Conservation (phyloP, 257 asterid genomes). For the Solanum sejunctum region DNA sequence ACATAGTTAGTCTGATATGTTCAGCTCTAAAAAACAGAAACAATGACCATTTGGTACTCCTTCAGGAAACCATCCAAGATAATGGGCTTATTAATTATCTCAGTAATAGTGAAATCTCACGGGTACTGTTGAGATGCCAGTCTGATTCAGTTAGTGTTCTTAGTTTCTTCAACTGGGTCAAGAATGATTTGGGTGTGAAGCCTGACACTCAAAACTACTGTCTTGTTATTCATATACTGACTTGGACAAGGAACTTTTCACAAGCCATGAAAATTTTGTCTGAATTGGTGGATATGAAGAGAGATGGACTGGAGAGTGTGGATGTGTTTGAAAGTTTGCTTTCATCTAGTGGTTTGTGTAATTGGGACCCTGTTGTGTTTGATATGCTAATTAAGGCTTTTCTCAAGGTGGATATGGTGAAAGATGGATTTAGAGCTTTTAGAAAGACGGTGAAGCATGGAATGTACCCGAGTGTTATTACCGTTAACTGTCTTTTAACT, state of each 20-base stretch:
- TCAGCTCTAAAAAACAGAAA: conserved; percentile 41
- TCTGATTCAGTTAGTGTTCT: conserved; percentile 57
- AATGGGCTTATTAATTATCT: conserved; percentile 38
- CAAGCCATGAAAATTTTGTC: conserved; percentile 50
- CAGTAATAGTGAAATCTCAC: conserved; percentile 47
- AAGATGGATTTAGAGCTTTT: conserved; percentile 40
- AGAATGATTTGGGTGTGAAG: conserved; percentile 24
- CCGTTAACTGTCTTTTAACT: conserved; percentile 50
- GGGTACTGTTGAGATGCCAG: conserved; percentile 72
- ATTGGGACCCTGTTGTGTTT: conserved; percentile 78
- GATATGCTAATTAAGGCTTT: conserved; percentile 88
- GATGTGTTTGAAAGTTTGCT: conserved; percentile 41
- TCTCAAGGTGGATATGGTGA: conserved; percentile 42
- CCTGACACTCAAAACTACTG: conserved; percentile 37
- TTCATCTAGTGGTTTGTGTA: conserved; percentile 35
- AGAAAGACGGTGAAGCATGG: conserved; percentile 38
- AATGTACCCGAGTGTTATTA: conserved; percentile 46
- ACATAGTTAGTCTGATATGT: conserved; percentile 46
- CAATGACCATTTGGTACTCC: conserved; percentile 12
- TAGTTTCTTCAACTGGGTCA: conserved; percentile 66
- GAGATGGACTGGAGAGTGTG: conserved; percentile 1
- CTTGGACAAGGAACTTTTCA: conserved; percentile 53
- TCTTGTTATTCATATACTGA: conserved; percentile 53
- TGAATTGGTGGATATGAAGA: conserved; percentile 37
- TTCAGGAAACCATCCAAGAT: conserved; percentile 13